Evolutionary conservation across 2,329 filamentous ascomycete species (phyloP), one percentile per base, ranked within the genome.

Genomic region (Anthostomella pinea): DNA sequence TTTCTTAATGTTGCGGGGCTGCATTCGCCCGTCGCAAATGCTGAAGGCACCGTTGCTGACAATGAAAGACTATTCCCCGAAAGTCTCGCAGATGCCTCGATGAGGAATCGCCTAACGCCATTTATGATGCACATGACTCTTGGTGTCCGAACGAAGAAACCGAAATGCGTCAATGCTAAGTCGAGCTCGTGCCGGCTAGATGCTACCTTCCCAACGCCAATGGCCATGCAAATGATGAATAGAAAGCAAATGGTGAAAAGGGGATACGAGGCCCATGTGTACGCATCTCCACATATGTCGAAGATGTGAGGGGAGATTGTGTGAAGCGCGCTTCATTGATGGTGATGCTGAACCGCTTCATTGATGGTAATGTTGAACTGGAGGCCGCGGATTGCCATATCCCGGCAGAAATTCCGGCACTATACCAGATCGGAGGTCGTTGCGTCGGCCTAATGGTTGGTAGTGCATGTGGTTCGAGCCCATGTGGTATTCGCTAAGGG

Each of bases 381-480:
- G 30, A 23, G 49, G 44, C 14, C 54, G 57, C 13, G 44, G 41
- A 19, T 41, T 42, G 16, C 37, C 31, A 19, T 53, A 52, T 2
- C 32, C 26, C 8, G 52, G 38, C 14, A 56, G 26, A 34, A 77
- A 83, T 49, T 83, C 79, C 13, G 85, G 85, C 4, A 90, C 76
- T 14, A 87, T 75, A 8, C 85, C 85, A 1, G 81, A 77, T 23
- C 82, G 79, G 39, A 85, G 69, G 26, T 84, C 79, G 40, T 80
- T 72, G 20, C 79, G 70, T 55, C 85, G 81, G 7, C 85, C 84
- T 4, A 91, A 65, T 7, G 85, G 84, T 48, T 90, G 83, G 56
- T 93, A 87, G 59, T 91, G 84, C 83, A 94, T 89, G 65, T 89
- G 77, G 42, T 79, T 74, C 34, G 85, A 80, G 30, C 75, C 66